Base-by-base conservation (phyloP, 192 early-diverging fungal genomes). In the Entomortierella chlamydospora region DNA sequence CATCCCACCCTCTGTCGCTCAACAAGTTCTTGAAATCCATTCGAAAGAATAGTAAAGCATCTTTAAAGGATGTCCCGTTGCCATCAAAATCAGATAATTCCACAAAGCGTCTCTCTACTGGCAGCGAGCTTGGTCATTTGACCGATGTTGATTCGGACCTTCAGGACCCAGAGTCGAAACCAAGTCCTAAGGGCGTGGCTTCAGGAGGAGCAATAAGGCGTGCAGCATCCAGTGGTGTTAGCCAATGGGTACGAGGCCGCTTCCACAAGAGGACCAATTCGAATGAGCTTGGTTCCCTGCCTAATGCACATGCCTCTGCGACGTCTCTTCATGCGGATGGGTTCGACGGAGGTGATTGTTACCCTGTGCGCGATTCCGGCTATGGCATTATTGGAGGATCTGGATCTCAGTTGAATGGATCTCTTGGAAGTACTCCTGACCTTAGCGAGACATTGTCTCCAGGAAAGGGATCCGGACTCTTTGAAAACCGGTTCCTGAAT, bases 251-350 rank as follows among this genome's bases (percentile, higher is more conserved):
- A 13, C 55, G 64, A 4, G 76, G 70, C 29, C 76, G 76, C 5
- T 66, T 79, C 50, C 76, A 79, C 20, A 79, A 70, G 57, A 22
- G 76, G 23, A 65, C 76, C 45, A 79, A 70, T 30, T 79, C 76
- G 15, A 70, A 34, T 23, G 76, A 79, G 0, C 55, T 70, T 18
- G 68, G 67, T 6, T 17, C 25, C 1, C 34, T 78, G 18, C 18
- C 45, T 4, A 30, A 43, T 23, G 57, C 34, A 37, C 43, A 77
- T 31, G 61, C 39, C 23, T 78, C 73, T 22, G 28, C 31, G 20
- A 47, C 34, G 2, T 78, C 67, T 1, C 33, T 78, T 34, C 49
- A 49, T 20, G 30, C 55, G 15, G 62, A 61, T 25, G 17, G 10
- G 39, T n/a, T 29, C 2, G 76, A 79, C 28, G 23, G 25, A 0